Evolutionary conservation across 108 stramenopile genomes (phyloP), one percentile per base, ranked within the genome.

Genomic region (Chaetoceros muelleri): DNA sequence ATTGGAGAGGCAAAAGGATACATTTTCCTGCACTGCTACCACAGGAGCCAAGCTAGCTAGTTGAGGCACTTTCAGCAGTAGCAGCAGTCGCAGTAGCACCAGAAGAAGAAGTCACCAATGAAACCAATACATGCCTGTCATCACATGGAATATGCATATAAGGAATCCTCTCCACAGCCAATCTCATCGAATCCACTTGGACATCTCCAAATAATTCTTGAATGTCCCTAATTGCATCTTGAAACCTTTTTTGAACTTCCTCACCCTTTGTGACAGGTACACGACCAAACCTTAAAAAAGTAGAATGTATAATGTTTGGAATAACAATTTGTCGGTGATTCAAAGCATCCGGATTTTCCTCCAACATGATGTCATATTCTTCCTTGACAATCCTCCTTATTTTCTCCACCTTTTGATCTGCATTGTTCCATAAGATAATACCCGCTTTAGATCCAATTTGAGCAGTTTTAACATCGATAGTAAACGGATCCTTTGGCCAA

Each of bases 111-210:
- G 13, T 10, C 34, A 10, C 34, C 8, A 40, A 40, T 40, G 34
- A 40, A 40, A 13, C 52, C 30, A 73, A 28, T 16, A 71, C 61
- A 54, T 75, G 74, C 3, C 49, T 17, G 2, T 75, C 70, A 52
- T 75, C 67, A n/a, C 55, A 24, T 20, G 65, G 61, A 51, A 75
- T 71, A 34, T 72, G 76, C 76, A 72, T 77, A 55, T 72, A 77
- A 0, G 76, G 76, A 31, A 52, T 70, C 30, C 52, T 30, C 48
- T 77, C 76, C 27, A 62, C 66, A 2, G 65, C 71, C 28, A 77
- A 48, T 16, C 54, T 57, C 18, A 47, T 56, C 16, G 24, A 46
- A 13, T 66, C 44, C 0, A 53, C 3, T 40, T 18, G 23, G 5
- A 68, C 17, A 28, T 55, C 22, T 30, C 27, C 24, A 66, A 68